Base-by-base conservation (phyloP, 2,329 filamentous ascomycete species). In the Madurella fahalii region DNA sequence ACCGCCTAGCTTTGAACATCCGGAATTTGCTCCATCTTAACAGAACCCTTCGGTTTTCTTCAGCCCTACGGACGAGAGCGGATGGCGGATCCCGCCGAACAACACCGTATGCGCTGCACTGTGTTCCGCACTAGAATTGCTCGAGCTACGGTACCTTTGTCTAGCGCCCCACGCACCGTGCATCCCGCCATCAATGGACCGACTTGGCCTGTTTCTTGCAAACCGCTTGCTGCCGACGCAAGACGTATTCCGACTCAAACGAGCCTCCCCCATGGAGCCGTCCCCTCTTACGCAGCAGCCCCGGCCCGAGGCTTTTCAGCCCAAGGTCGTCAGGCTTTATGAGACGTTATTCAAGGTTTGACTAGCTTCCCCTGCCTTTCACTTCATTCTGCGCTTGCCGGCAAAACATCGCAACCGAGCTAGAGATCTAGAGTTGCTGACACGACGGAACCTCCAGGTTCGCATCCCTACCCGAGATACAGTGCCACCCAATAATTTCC, bases 211-310 rank as follows among this genome's bases (percentile, higher is more conserved):
- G 20, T 18, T 42, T 18, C 47, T 43, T 40, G 30, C 34, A 41
- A 39, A 15, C 40, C 30, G 40, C 30, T 30, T 46, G 25, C 5
- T 32, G 30, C 30, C 43, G 30, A 30, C 13, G 31, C 4, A 11
- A 43, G 20, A 43, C 13, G 41, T 17, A n/a, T 39, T 25, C 34
- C 11, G 13, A 9, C 16, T 25, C 31, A 15, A 20, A 5, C 34
- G 13, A 44, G 32, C 20, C 25, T 56, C 39, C 34, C 53, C 17
- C 44, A 95, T 95, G 90, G 90, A 95, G 77, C 81, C 85, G 65
- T 97, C 93, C 69, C 94, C 94, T 61, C 82, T 99, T 69, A 96
- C 92, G 54, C 91, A 95, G 74, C 91, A 96, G 79, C 84, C 84
- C 72, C 84, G 90, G 66, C 94, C 93, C 52, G 88, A 95, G 71